Evolutionary conservation across 169 alveolate species (phyloP), one percentile per base, ranked within the genome.

Genomic region (Babesia gibsoni): DNA sequence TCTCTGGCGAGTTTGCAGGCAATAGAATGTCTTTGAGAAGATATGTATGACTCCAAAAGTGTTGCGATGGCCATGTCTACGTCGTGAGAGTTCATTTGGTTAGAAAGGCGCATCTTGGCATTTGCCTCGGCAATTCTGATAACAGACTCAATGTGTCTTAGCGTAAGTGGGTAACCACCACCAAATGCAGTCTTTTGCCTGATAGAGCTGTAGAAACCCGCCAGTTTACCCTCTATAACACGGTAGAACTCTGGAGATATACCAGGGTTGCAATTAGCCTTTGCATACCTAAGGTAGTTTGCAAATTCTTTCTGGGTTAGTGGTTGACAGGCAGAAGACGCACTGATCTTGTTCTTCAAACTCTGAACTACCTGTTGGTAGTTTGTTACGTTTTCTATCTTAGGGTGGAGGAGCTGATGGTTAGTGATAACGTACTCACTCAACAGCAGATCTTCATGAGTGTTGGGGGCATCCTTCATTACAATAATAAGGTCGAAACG

Each of bases 401-500:
- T 69, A 10, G 99, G 99, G 67, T 97, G 99, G 67, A 88, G 73
- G 81, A 92, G 91, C 37, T 95, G 97, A 75, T 97, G 99, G 66
- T 95, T 92, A 52, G 97, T 96, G 33, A 98, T 92, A 52, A 98
- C 99, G 86, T 96, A 96, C 41, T 98, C 95, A 46, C 99, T 98
- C 58, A 98, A 80, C 49, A 92, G 88, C 72, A 90, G 93, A 83
- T 98, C 99, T 35, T 93, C 91, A 39, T 91, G 94, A 22, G 90
- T 92, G 67, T 96, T 94, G n/a, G 97, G 97, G 63, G 94, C 97
- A 83, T 98, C 99, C 65, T 96, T 92, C 50, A 97, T 93, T 25
- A 98, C 99, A 59, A 98, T 93, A 46, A 97, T 88, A 52, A 97
- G 88, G 90, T 98, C 99, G 89, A 98, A 98, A 66, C 99, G 92